Conservation (phyloP, 2,329 filamentous ascomycete species). For the Elsinoe arachidis region DNA sequence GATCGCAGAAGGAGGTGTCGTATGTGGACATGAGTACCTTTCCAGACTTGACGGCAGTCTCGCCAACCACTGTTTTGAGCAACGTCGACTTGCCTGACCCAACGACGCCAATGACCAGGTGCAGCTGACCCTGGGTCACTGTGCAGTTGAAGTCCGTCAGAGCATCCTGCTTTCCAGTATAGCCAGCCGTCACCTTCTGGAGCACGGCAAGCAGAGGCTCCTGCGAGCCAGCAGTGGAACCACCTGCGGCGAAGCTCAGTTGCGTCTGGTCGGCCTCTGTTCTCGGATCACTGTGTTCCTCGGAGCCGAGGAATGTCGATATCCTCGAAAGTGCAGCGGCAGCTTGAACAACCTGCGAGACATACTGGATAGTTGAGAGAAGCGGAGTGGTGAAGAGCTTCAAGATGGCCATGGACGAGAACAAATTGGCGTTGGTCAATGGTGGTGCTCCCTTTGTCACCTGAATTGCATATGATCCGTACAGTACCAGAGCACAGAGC, state of each 20-base stretch:
- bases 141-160: constrained; percentile 13
- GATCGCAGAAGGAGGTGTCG: constrained; percentile 17
- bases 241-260: neutral
- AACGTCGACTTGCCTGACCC: constrained; percentile 19
- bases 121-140: constrained; percentile 15
- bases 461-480: constrained; percentile 20
- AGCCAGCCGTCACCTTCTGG: constrained; percentile 9
- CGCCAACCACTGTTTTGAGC: constrained; percentile 16
- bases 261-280: neutral
- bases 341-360: constrained; percentile 18
- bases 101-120: constrained; percentile 20
- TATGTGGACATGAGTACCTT: constrained; percentile 10
- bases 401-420: constrained; percentile 23
- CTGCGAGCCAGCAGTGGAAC: neutral
- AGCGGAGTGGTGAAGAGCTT: constrained; percentile 23
- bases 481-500: constrained; percentile 19
- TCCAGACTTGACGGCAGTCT: constrained; percentile 13
- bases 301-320: constrained; percentile 17
- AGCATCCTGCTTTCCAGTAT: constrained; percentile 12
- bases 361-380: constrained; percentile 18
- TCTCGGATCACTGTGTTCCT: constrained; percentile 13
- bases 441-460: constrained; percentile 14
- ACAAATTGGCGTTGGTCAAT: constrained; percentile 21
- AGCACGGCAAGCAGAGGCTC: neutral
- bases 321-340: constrained; percentile 21